Base-by-base conservation (phyloP, 2,329 filamentous ascomycete genomes). In the Pseudogymnoascus sp. region DNA sequence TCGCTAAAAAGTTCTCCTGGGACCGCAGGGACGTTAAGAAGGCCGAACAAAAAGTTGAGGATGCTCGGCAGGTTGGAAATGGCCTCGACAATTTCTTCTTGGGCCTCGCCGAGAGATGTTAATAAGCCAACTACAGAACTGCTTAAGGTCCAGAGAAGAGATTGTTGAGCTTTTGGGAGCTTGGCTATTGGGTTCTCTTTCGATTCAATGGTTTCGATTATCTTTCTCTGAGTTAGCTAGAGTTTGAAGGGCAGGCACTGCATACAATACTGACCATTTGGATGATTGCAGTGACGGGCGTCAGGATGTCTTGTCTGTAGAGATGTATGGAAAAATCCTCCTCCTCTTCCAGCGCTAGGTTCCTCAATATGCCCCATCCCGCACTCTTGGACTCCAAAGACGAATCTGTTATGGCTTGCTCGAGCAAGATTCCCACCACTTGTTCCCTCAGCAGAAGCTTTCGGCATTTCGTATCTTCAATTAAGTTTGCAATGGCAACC, bases 391-490 rank as follows among this genome's bases (percentile, higher is more conserved):
- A 85, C 74, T 88, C 85, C 62, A 87, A 76, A 64, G 79, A 83
- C 39, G 80, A 76, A 70, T 89, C 86, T 23, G 84, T 85, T 63
- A 89, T 75, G 31, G 84, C 87, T 76, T 88, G 83, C 34, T 80
- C 84, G 65, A 89, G 79, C 47, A 89, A 73, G 62, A 83, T 82
- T 68, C 81, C 81, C 47, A 89, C 85, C 67, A 89, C 78, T 73
- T 87, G 84, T 74, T 89, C 86, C 21, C 86, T 78, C 65, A 89
- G 76, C 21, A 89, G 78, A 63, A 89, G 73, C 73, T 88, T 88
- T 67, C 86, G 80, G 70, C 83, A 87, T 68, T 78, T 82, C 29
- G 79, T 70, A 68, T 89, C 84, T 63, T 85, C 80, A 61, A 88
- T 81, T 61, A 87, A 81, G 74, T 83, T 86, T 64, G 81, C 79